Base-by-base conservation (phyloP, 2,329 filamentous ascomycete species). In the Sporothrix dimorphospora region DNA sequence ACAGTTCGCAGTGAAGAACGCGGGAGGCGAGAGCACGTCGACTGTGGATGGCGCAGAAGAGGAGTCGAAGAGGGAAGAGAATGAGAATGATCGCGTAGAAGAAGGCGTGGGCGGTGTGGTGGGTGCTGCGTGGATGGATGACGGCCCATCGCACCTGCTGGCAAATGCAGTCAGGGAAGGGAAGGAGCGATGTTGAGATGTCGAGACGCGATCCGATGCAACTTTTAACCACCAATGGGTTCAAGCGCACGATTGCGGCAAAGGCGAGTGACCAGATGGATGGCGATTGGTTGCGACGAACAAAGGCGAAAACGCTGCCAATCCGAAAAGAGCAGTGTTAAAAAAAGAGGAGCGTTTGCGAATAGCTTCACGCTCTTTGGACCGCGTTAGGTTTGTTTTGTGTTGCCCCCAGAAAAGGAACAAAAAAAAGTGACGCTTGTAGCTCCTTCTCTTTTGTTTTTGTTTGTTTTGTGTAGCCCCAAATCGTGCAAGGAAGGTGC, bases 101-200 rank as follows among this genome's bases (percentile, higher is more conserved):
- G 40, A 53, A 67, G 67, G 42, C 21, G 71, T 38, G 24, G 66
- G 45, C 27, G 47, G 30, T 49, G 68, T 47, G 45, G 65, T 49
- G 45, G 65, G 27, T 55, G 57, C 4, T 67, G 68, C 38, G 59
- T 19, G 47, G 61, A 67, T 49, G 59, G 34, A 27, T 70, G 72
- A 71, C 61, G 61, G 72, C 68, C 68, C 72, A 72, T 72, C 68
- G 68, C 72, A 72, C 72, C 71, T 72, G 72, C 69, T 42, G 38
- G 27, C 24, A 47, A 47, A 24, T 16, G n/a, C n/a, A 24, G 51
- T n/a, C n/a, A 40, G 3, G n/a, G 34, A 16, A 53, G 63, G 53
- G 65, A 67, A 67, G 45, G 65, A 21, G 65, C 65, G 65, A 67
- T 66, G 34, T 7, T 3, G 11, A 19, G 34, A 24, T n/a, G 34